Evolutionary conservation across 768 basidiomycete genomes (phyloP).

Genomic region (Russula foetens): DNA sequence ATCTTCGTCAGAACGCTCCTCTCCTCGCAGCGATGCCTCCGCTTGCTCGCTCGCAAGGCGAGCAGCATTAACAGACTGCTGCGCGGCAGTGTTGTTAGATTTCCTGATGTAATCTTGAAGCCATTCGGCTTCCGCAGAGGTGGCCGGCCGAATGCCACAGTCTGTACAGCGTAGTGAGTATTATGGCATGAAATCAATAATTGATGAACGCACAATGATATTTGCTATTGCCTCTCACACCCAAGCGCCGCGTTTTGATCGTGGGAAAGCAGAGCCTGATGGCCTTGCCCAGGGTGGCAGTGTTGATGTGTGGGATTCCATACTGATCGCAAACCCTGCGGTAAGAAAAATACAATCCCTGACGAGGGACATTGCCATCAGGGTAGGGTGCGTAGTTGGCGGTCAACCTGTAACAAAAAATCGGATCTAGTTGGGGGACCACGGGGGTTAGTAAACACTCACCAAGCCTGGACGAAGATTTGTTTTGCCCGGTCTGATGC

Average conservation of each 20-base stretch:
- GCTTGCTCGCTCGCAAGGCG: slow-evolving; percentile 62
- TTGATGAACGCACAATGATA: slow-evolving; percentile 72
- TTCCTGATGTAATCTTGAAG: slow-evolving; percentile 88
- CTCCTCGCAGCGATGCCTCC: slow-evolving; percentile 50
- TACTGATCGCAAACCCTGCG: slow-evolving; percentile 87
- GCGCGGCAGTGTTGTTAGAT: slow-evolving; percentile 79
- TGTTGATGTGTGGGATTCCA: slow-evolving; percentile 91
- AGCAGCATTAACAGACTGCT: slow-evolving; percentile 66
- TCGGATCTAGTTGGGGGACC: background rate
- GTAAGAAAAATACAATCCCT: slow-evolving; percentile 92
- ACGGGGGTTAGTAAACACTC: slow-evolving; percentile 23
- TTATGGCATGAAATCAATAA: slow-evolving; percentile 20
- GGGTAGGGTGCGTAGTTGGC: slow-evolving; percentile 88
- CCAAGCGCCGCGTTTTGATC: slow-evolving; percentile 90
- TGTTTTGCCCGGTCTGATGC: slow-evolving; percentile 88
- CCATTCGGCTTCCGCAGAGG: slow-evolving; percentile 85
- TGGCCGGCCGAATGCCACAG: slow-evolving; percentile 90
- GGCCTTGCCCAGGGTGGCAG: slow-evolving; percentile 91
- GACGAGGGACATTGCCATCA: slow-evolving; percentile 88
- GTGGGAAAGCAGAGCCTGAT: slow-evolving; percentile 89
- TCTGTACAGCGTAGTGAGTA: slow-evolving; percentile 39
- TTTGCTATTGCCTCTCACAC: slow-evolving; percentile 91
- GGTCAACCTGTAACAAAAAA: slow-evolving; percentile 49
- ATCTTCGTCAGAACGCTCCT: slow-evolving; percentile 75
- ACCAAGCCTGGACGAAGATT: slow-evolving; percentile 92